phyloP scores from a whole-genome alignment of 768 basidiomycete species.

The Tylopilus sp. region DNA sequence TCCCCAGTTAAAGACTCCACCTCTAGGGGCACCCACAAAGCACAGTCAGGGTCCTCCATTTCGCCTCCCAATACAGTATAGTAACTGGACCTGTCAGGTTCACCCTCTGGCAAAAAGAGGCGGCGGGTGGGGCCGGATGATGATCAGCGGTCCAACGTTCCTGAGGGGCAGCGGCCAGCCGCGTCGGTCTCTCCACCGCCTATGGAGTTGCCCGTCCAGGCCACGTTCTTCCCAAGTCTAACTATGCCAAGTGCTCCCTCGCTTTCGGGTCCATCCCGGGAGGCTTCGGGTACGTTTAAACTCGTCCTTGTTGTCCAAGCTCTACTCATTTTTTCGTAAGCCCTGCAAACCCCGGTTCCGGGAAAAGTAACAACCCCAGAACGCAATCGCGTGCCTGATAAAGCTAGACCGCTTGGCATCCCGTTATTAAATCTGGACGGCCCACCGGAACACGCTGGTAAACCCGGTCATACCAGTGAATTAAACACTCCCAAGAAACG shows the following conservation, averaged over 20 bases:
- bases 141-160: not conserved
- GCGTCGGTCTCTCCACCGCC: slow-evolving; percentile 4
- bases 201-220: slow-evolving; percentile 5
- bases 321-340: slow-evolving; percentile 12
- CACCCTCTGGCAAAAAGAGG: slow-evolving; percentile 6
- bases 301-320: slow-evolving; percentile 4
- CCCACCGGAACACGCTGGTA: slow-evolving; percentile 32
- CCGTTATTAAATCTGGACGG: slow-evolving; percentile 58
- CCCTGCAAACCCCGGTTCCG: slow-evolving; percentile 15
- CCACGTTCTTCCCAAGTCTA: slow-evolving; percentile 1
- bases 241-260: not conserved
- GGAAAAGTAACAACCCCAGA: slow-evolving; percentile 1
- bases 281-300: slow-evolving; percentile 18
- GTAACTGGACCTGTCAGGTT: slow-evolving; percentile 7
- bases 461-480: slow-evolving; percentile 13
- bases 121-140: not conserved
- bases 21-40: not conserved
- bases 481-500: slow-evolving; percentile 44
- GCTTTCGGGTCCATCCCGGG: slow-evolving; percentile 3
- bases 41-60: slow-evolving; percentile 12
- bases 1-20: not conserved
- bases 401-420: slow-evolving; percentile 18
- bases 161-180: not conserved
- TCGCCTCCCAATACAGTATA: not conserved
- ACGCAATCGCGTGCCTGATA: slow-evolving; percentile 9